Evolutionary conservation across 148 eudicot species (phyloP), one percentile per base, ranked within the genome.

Genomic region (Rhododendron vialii): DNA sequence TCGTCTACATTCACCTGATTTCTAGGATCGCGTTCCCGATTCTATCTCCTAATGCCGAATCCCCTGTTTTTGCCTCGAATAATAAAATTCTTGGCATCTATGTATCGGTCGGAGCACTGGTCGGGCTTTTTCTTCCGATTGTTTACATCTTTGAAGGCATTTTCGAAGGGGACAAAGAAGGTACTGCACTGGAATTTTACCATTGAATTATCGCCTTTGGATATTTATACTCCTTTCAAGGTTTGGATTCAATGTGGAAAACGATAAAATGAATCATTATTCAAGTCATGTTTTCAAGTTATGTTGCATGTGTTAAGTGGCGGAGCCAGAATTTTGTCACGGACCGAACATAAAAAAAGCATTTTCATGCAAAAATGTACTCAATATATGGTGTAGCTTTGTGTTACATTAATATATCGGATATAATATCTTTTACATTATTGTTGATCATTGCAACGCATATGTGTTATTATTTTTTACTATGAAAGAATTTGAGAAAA

Each of bases 91-190:
- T 93, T 0, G 51, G 47, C 30, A 8, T 87, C 4, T 96, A 94
- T 85, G 85, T 89, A 26, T 83, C 86, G 5, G 43, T 90, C 41
- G 97, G 88, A 20, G 95, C 90, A 15, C 8, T 93, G 0, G 55
- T 93, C 83, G 99, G 99, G 14, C 87, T 96, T 13, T 84, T 92
- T 28, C 88, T 95, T 15, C 99, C 99, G 13, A 88, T 92, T 7
- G 87, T 90, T 0, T 96, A 94, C 88, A 91, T 96, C 10, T 89
- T 92, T 35, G 92, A 92, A 38, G 98, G 97, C 5, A 82, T 94
- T 1, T 78, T 89, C 15, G 89, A 88, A 30, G 96, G 95, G 5
- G 95, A 95, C 57, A 92, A 87, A 71, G 93, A 89, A 24, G 95
- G 94, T 14, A 88, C 24, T 65, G 17, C 38, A 26, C 18, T 71